Conservation (phyloP, 2,329 filamentous ascomycete genomes). For the Alternaria atra region DNA sequence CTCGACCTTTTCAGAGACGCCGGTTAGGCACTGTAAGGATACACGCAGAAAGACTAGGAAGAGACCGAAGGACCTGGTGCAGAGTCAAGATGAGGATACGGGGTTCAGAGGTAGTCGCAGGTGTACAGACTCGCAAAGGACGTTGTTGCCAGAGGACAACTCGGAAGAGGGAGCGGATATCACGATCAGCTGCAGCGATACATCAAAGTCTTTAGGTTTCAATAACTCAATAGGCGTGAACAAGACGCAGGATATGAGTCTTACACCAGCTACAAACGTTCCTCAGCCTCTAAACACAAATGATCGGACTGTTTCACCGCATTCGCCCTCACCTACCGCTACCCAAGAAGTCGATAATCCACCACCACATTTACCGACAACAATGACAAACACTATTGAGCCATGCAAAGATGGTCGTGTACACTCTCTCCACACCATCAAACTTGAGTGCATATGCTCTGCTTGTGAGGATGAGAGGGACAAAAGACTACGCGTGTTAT, state of each 20-base stretch:
- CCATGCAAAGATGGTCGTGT: slow-evolving; percentile 6
- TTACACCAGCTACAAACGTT: background rate
- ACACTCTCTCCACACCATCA: slow-evolving; percentile 8
- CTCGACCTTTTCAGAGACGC: slow-evolving; percentile 43
- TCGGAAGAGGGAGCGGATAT: background rate
- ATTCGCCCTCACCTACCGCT: background rate
- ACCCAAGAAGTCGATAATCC: background rate
- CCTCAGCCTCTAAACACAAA: background rate
- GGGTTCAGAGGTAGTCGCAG: background rate
- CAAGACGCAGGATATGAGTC: background rate
- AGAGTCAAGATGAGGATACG: background rate
- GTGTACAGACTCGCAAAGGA: background rate
- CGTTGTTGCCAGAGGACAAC: background rate
- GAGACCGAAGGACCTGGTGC: background rate
- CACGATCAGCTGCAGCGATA: background rate
- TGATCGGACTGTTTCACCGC: background rate
- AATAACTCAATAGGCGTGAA: background rate
- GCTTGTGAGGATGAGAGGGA: slow-evolving; percentile 15
- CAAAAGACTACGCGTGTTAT: slow-evolving; percentile 9
- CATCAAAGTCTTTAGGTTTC: background rate
- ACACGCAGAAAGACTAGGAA: slow-evolving; percentile 8
- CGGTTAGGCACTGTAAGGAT: slow-evolving; percentile 47
- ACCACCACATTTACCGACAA: too few relatives aligned
- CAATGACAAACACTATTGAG: background rate
- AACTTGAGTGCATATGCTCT: background rate